Evolutionary conservation across 73 alveolate genomes (phyloP), one percentile per base, ranked within the genome.

Genomic region (Uronychia binucleata): DNA sequence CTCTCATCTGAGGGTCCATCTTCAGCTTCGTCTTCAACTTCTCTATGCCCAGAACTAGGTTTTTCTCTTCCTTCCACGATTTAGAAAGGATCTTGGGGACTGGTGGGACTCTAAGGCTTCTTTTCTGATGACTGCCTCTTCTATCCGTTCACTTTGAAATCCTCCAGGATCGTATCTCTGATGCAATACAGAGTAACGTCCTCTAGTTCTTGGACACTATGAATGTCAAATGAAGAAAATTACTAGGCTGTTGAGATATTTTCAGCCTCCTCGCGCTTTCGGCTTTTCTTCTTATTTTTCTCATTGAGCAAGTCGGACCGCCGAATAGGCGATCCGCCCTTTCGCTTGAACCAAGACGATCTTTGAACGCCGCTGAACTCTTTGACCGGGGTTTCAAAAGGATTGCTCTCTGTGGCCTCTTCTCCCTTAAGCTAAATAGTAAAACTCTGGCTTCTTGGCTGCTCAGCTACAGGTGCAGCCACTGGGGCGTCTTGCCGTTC

Each of bases 181-280:
- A 77, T 60, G 60, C 86, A 78, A 30, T 58, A 85, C 31, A 85
- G 28, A 8, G 80, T 85, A 25, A 85, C 87, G 33, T 85, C 92
- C n/a, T 85, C 92, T 19, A 85, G 60, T n/a, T 85, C 92, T 31
- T 80, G 82, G 13, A 85, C 80, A 33, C 85, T 76, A 57, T n/a
- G 78, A 67, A 31, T 26, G 30, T n/a, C n/a, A 46, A 46, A 46
- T 46, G 67, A 11, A 11, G 19, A 46, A 5, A 46, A 46, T 5
- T 46, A 46, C 67, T 46, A 46, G 19, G 67, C 67, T 11, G 67
- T 46, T 46, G 67, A 11, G 67, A 46, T 5, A 11, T 46, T 46
- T 5, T 46, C 67, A 5, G 19, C 19, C 19, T 46, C 67, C 19
- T 46, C 67, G n/a, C 19, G 5, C n/a, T 46, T 46, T 46, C n/a